Evolutionary conservation across 129 eudicot species (phyloP), one percentile per base, ranked within the genome.

Genomic region (Daucus carota): DNA sequence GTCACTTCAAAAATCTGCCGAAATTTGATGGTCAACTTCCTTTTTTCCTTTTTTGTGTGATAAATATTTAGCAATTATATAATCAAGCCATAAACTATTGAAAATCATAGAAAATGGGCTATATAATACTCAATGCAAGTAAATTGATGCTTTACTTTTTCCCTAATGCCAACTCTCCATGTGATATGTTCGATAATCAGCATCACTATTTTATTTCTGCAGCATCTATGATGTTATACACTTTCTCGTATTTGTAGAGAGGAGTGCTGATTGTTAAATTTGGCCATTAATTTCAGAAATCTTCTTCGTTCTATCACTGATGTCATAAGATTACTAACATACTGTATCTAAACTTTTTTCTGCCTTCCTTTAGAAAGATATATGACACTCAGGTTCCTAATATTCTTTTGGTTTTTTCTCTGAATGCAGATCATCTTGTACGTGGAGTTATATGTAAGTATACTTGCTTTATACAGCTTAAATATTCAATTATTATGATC

Each of bases 361-460:
- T 22, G 36, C 20, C 68, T n/a, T 24, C 38, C 6, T 29, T 63
- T 5, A 57, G 65, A 57, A 57, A 65, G 22, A 65, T 18, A 6
- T 40, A 40, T 40, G 46, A 12, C 73, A 22, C 26, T 67, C 72
- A 67, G 26, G 22, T 40, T 22, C 31, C 80, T 84, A 76, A 82
- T 45, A 40, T 17, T 36, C 44, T 71, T 31, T 50, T 80, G 60
- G 29, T 47, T 77, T 80, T 48, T 62, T 70, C 28, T 72, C 63
- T 71, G 70, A 52, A 3, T 89, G 96, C 98, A 94, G 98, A 89
- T 94, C 63, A 78, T 94, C 59, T 77, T 94, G 50, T 94, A 94
- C 74, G 84, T 84, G 78, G 98, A 94, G 86, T 76, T 94, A 83
- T 94, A 94, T 74, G 98, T 94, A 91, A 94, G 98, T 91, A 29